Percentiles rank a stretch among this genome's conserved stretches.
phyloP scores from a whole-genome alignment of 768 basidiomycete genomes.

The Lentinus tigrinus region DNA sequence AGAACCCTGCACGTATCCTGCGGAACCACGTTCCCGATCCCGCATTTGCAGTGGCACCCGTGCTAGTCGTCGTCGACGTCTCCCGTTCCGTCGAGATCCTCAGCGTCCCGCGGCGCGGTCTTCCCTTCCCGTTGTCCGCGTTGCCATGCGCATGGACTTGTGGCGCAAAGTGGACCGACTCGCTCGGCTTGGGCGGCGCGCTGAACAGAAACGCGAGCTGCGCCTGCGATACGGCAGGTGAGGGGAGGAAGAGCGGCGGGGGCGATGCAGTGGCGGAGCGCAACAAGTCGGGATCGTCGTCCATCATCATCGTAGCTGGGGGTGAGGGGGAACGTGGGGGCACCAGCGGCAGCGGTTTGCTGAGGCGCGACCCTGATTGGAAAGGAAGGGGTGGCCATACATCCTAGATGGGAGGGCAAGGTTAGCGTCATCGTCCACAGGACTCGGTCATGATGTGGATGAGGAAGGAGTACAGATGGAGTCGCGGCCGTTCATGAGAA shows the following conservation, averaged over 20 bases:
- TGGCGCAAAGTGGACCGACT: slow-evolving; percentile 6
- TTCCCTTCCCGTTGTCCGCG: neutral
- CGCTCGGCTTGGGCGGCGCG: neutral
- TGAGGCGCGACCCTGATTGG: neutral
- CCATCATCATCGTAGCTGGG: neutral
- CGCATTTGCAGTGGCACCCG: neutral
- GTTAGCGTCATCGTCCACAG: neutral
- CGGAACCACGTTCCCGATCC: neutral
- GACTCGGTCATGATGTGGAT: neutral
- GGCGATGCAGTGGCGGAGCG: neutral
- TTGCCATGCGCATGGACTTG: neutral
- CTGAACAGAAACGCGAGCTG: slow-evolving; percentile 14
- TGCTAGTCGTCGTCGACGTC: neutral
- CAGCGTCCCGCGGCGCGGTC: slow-evolving; percentile 9
- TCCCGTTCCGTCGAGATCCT: slow-evolving; percentile 4
- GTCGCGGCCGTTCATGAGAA: neutral
- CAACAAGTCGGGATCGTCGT: neutral
- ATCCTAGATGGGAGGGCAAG: neutral
- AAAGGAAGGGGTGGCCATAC: neutral
- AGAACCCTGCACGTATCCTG: slow-evolving; percentile 8
- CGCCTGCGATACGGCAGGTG: slow-evolving; percentile 10
- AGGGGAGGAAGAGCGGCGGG: slow-evolving; percentile 4
- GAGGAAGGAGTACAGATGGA: neutral
- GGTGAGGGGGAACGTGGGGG: neutral
- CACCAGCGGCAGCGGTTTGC: no score